phyloP scores from a whole-genome alignment of 768 basidiomycete species.

The Mycena chlorophos region DNA sequence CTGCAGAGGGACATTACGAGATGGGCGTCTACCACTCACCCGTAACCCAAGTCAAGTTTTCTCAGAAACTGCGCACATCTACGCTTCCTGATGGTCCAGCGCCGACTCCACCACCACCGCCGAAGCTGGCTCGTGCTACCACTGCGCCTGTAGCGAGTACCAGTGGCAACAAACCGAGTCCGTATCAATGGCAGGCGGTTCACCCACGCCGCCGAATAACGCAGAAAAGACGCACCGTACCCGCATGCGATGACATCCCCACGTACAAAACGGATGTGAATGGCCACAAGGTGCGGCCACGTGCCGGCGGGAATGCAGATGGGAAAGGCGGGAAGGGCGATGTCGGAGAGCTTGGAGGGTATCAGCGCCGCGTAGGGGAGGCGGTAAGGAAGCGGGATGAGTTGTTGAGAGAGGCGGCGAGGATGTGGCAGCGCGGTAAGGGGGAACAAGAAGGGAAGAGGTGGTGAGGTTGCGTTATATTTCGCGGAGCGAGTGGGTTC shows the following conservation, averaged over 20 bases:
- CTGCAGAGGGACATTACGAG: constrained; percentile 35
- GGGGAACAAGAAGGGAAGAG: constrained; percentile 57
- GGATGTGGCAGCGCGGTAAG: constrained; percentile 58
- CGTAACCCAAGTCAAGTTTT: background rate
- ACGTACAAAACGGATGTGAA: constrained; percentile 47
- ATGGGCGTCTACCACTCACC: constrained; percentile 51
- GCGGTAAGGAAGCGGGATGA: constrained; percentile 56
- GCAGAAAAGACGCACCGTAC: constrained; percentile 33
- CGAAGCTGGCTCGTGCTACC: background rate
- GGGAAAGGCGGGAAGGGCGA: constrained; percentile 50
- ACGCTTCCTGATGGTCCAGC: constrained; percentile 34
- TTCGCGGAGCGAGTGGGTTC: constrained; percentile 68
- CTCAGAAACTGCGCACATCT: constrained; percentile 32
- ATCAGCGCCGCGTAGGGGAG: constrained; percentile 40
- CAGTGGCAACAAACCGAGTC: constrained; percentile 35
- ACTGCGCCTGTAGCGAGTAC: background rate
- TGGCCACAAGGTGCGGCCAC: constrained; percentile 35
- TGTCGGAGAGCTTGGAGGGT: constrained; percentile 45
- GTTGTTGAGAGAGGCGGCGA: constrained; percentile 62
- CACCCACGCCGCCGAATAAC: constrained; percentile 38
- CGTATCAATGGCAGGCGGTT: constrained; percentile 59
- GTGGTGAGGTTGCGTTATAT: constrained; percentile 74
- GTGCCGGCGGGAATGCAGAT: constrained; percentile 37
- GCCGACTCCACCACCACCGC: constrained; percentile 29
- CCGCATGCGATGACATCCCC: constrained; percentile 52